Percentiles rank a stretch among this genome's conserved stretches.
phyloP scores from a whole-genome alignment of 106 monocot genomes.

The Apostasia shenzhenica region DNA sequence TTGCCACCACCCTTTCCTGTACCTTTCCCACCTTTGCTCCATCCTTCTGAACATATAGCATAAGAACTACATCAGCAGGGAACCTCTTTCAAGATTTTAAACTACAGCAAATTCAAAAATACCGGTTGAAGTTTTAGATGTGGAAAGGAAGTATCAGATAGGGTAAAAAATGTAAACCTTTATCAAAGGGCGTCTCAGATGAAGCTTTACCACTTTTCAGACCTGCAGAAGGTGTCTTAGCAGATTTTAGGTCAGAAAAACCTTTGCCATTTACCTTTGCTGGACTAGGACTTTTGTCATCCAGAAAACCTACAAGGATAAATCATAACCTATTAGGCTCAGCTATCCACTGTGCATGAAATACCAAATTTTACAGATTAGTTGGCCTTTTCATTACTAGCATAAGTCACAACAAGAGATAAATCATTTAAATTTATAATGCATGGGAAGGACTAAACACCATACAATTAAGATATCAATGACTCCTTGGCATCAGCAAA shows the following conservation, averaged over 20 bases:
- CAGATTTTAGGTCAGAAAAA: conserved; percentile 23
- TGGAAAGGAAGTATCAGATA: neutral
- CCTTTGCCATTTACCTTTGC: conserved; percentile 24
- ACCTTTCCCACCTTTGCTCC: conserved; percentile 31
- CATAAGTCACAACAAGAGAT: too few relatives aligned
- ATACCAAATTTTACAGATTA: neutral
- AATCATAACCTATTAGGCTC: neutral
- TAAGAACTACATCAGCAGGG: neutral
- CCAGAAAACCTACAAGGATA: conserved; percentile 32
- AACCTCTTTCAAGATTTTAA: neutral
- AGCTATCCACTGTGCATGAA: neutral
- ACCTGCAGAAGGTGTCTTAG: conserved; percentile 14
- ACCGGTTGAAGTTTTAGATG: neutral
- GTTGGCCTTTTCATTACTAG: neutral
- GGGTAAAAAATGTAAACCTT: conserved; percentile 15
- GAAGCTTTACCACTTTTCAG: conserved; percentile 28
- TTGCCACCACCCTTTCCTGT: conserved; percentile 46
- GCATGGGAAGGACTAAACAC: neutral
- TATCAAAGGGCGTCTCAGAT: conserved; percentile 7
- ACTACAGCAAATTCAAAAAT: neutral
- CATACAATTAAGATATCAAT: neutral
- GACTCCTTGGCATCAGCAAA: too few relatives aligned
- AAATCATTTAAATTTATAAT: neutral
- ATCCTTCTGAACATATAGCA: conserved; percentile 13
- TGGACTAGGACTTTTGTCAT: conserved; percentile 10